Evolutionary conservation across 208 protist species (phyloP), one percentile per base, ranked within the genome.

Genomic region (Wallacemonas rigidus): DNA sequence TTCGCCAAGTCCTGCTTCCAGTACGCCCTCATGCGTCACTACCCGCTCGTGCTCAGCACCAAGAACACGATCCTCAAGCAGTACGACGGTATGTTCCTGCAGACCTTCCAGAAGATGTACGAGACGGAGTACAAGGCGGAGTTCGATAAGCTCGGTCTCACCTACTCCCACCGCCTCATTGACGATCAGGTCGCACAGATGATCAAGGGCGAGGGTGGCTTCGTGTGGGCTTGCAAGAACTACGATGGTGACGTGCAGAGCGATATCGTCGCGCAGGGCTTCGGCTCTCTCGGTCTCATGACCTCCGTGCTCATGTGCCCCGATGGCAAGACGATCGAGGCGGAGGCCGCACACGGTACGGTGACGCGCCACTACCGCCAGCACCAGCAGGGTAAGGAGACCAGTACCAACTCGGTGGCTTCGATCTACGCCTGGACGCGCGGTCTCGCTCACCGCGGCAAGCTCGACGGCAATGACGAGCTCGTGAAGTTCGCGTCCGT

Each of bases 211-310:
- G 75, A 86, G 51, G 94, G 94, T 62, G 94, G 97, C 41, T 98
- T 98, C 72, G 95, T 99, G 44, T 99, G 98, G 98, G 98, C 98
- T 9, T 99, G 98, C 86, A 99, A 99, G 88, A 99, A 99, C 89
- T 99, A 99, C 85, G 98, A 99, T 76, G 98, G 98, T 39, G 98
- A 99, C 77, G 98, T 99, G 45, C 98, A 99, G 88, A 98, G 94
- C 50, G 98, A 99, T 78, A 95, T 98, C 39, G 97, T 99, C n/a
- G 98, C 97, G 39, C 93, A 99, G 88, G 98, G 98, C 60, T 99
- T 93, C 71, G 98, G 98, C 69, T 98, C 96, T 7, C 88, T 99
- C 6, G 98, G 98, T 56, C 84, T 99, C 45, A 99, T 99, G 98
- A 99, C 98, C 3, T 98, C 94, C 12, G 98, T 99, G 12, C 86